These are phyloP conservation scores for Globisporangium ultimum DNA, from an alignment of 352 stramenopile species.

Conservation along the genomic window DNA sequence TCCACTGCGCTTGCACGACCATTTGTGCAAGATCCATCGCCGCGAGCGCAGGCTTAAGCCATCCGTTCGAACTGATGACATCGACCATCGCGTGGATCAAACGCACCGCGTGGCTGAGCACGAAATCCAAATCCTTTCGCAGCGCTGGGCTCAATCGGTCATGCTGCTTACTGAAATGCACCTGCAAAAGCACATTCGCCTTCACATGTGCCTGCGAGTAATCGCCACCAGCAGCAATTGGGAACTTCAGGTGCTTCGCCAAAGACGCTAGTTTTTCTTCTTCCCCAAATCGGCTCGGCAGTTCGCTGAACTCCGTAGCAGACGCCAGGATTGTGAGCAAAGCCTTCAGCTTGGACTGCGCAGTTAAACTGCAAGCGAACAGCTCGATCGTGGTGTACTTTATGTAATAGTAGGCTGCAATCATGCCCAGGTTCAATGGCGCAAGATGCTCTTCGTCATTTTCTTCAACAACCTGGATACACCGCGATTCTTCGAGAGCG, in stretches of 20 bases:
- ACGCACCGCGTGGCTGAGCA: slow-evolving; percentile 90
- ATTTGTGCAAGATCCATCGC: slow-evolving; percentile 99
- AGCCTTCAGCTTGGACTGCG: slow-evolving; percentile 95
- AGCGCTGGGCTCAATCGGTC: slow-evolving; percentile 90
- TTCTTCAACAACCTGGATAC: slow-evolving; percentile 94
- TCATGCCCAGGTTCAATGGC: slow-evolving; percentile 99
- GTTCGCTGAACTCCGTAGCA: slow-evolving; percentile 93
- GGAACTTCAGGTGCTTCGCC: slow-evolving; percentile 93
- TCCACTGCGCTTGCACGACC: slow-evolving; percentile 98
- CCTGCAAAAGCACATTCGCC: slow-evolving; percentile 95
- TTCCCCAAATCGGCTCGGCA: slow-evolving; percentile 94
- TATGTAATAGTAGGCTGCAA: slow-evolving; percentile 99
- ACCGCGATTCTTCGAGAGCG: slow-evolving; percentile 96
- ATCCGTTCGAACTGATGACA: slow-evolving; percentile 98
- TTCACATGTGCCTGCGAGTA: slow-evolving; percentile 96
- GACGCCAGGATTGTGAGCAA: slow-evolving; percentile 97
- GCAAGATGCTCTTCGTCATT: slow-evolving; percentile 90
- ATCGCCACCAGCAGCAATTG: slow-evolving; percentile 73
- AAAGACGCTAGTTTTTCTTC: slow-evolving; percentile 93
- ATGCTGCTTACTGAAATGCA: slow-evolving; percentile 95
- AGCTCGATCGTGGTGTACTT: slow-evolving; percentile 99
- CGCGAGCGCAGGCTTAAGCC: slow-evolving; percentile 97
- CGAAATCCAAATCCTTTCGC: slow-evolving; percentile 87
- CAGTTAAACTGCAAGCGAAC: slow-evolving; percentile 96
- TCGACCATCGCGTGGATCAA: slow-evolving; percentile 98